Evolutionary conservation across 1,139 yeast genomes (phyloP).

Genomic region (Sugiyamaella grinbergsii): DNA sequence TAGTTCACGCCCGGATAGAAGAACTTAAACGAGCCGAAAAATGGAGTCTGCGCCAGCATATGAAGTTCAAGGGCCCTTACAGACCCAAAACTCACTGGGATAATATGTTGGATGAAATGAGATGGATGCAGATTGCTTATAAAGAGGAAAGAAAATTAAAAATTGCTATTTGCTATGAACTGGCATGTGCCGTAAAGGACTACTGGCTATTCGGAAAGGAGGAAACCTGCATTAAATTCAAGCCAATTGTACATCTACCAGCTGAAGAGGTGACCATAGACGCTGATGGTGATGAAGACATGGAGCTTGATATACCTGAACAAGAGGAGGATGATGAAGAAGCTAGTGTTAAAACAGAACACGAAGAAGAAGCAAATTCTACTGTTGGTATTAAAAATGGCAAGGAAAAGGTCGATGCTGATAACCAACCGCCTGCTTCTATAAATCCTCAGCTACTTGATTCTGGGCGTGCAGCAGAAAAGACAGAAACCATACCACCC

Average conservation of each 20-base stretch:
- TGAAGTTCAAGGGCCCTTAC: constrained; percentile 68
- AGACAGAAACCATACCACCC: neutral
- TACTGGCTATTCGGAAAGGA: constrained; percentile 75
- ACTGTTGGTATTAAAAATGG: neutral
- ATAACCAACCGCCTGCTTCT: neutral
- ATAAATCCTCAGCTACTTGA: constrained; percentile 9
- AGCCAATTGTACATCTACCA: constrained; percentile 42
- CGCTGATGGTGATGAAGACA: constrained; percentile 19
- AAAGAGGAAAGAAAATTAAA: constrained; percentile 70
- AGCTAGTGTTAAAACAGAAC: neutral
- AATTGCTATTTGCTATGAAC: constrained; percentile 64
- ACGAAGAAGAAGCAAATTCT: neutral
- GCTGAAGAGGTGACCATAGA: constrained; percentile 2
- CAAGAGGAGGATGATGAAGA: constrained; percentile 17
- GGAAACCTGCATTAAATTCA: constrained; percentile 59
- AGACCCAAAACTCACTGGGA: constrained; percentile 67
- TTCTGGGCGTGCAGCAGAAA: neutral
- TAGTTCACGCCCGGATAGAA: constrained; percentile 88
- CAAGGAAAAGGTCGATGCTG: neutral
- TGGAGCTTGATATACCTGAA: constrained; percentile 12
- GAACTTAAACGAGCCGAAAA: constrained; percentile 83
- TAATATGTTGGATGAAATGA: constrained; percentile 69
- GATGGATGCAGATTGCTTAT: constrained; percentile 83
- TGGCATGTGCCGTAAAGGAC: constrained; percentile 73
- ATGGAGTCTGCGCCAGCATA: constrained; percentile 92